Evolutionary conservation across 176 grass and related monocot genomes (phyloP), one percentile per base, ranked within the genome.

Genomic region (barley (Hordeum vulgare)): DNA sequence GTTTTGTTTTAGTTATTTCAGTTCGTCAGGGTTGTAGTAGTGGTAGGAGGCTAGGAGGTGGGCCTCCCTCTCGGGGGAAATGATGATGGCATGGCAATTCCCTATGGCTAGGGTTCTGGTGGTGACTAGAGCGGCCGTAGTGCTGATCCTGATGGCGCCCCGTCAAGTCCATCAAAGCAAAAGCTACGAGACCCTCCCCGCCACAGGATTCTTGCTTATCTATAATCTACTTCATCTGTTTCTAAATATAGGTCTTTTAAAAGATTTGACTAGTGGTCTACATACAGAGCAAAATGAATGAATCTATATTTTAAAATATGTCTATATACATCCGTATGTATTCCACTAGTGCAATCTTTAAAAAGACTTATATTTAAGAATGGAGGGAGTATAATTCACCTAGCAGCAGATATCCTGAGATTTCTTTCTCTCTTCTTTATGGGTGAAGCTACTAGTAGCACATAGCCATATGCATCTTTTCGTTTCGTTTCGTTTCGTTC

Each of bases 351-450:
- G n/a, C n/a, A n/a, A n/a, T n/a, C n/a, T n/a, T n/a, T n/a, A n/a
- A n/a, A n/a, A n/a, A n/a, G n/a, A n/a, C n/a, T n/a, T n/a, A n/a
- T n/a, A n/a, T n/a, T n/a, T n/a, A n/a, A n/a, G n/a, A n/a, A n/a
- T n/a, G n/a, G n/a, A n/a, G n/a, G n/a, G n/a, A n/a, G n/a, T n/a
- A n/a, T n/a, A n/a, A n/a, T n/a, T n/a, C n/a, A n/a, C n/a, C n/a
- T n/a, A n/a, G n/a, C n/a, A 31, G 29, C 15, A 51, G 47, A 80
- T 53, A 75, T 79, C 73, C 63, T 21, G 4, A 53, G 69, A 80
- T 90, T 87, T 83, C 69, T 90, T 87, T 83, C 69, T 77, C 85
- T 61, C 83, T 18, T 15, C 47, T 18, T 85, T 85, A 82, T 3
- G 4, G 62, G 8, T 62, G 58, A 90, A 86, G 72, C 74, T 53